Conservation (phyloP, 768 basidiomycete species). For the Phanerodontia chrysosporium region DNA sequence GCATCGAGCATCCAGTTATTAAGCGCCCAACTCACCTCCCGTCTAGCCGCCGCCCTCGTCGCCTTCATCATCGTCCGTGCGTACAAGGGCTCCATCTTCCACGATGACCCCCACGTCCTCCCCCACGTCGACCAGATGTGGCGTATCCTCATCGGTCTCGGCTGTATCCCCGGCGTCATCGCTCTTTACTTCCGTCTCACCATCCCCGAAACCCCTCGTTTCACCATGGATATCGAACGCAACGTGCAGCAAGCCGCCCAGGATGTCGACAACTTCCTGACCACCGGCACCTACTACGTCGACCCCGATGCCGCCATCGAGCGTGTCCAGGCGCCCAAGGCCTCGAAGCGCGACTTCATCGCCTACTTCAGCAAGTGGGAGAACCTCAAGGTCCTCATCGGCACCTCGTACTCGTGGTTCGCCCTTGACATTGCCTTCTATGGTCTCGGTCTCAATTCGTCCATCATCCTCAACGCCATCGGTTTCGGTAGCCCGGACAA, state of each 20-base stretch:
- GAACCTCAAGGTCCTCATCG: constrained; percentile 79
- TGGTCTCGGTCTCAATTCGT: constrained; percentile 45
- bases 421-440: constrained; percentile 66
- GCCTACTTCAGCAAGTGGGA: constrained; percentile 66
- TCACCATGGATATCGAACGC: constrained; percentile 47
- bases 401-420: constrained; percentile 87
- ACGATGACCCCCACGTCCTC: constrained; percentile 35
- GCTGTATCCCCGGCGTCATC: constrained; percentile 39
- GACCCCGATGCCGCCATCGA: constrained; percentile 57
- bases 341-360: constrained; percentile 48
- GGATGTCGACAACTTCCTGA: constrained; percentile 38
- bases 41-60: constrained; percentile 56
- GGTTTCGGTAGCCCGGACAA: constrained; percentile 19
- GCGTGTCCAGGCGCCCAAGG: constrained; percentile 42
- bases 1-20: not conserved
- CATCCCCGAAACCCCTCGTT: constrained; percentile 46
- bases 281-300: constrained; percentile 38
- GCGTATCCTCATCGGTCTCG: constrained; percentile 45
- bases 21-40: constrained; percentile 21
- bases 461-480: constrained; percentile 35
- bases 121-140: constrained; percentile 55
- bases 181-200: constrained; percentile 46
- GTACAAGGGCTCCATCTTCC: constrained; percentile 60
- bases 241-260: constrained; percentile 39
- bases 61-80: constrained; percentile 62